Conservation (phyloP, 306 rosid genomes). For the Sindora glabra region DNA sequence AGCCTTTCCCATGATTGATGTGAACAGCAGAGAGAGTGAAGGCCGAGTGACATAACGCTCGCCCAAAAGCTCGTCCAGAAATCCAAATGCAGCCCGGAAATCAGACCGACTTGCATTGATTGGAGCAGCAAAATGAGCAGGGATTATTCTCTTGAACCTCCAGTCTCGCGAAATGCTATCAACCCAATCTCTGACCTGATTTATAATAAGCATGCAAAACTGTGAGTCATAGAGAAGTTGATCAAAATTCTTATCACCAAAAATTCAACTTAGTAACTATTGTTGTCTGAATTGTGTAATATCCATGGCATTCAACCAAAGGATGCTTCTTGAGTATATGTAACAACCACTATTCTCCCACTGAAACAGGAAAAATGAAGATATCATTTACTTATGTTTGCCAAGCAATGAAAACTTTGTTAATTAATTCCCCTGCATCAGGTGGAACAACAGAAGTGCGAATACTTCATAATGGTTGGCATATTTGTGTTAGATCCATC, state of each 20-base stretch:
- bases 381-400: neutral
- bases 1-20: conserved; percentile 84
- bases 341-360: neutral
- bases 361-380: neutral
- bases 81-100: conserved; percentile 71
- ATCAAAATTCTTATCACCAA: neutral
- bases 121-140: conserved; percentile 90
- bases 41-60: conserved; percentile 47
- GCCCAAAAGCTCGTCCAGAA: conserved; percentile 74
- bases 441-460: no score
- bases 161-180: conserved; percentile 65
- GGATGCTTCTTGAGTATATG: neutral
- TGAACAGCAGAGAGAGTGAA: conserved; percentile 57
- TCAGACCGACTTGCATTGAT: conserved; percentile 65
- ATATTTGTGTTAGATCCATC: no score
- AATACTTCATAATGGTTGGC: no score
- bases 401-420: neutral
- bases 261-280: neutral
- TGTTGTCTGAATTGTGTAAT: neutral
- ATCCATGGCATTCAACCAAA: neutral
- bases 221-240: neutral
- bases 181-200: conserved; percentile 91
- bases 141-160: conserved; percentile 86
- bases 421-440: neutral
- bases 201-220: conserved; percentile 1